Evolutionary conservation across 2,329 filamentous ascomycete species (phyloP), one percentile per base, ranked within the genome.

Genomic region (Nothophoma quercina): DNA sequence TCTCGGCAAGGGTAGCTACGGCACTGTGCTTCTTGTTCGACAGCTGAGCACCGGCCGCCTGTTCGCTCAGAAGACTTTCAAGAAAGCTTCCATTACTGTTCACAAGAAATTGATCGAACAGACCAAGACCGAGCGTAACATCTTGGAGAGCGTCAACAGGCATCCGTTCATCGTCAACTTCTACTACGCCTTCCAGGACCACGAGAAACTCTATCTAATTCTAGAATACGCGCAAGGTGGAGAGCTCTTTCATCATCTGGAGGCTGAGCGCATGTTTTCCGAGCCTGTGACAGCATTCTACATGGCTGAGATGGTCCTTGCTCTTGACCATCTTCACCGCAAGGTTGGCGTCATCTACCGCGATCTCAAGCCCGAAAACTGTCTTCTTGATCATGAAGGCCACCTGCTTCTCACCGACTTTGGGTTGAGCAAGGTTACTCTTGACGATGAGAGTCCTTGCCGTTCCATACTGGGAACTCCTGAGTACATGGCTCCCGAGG

Each of bases 401-500:
- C 95, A 99, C 72, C 84, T 99, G 1, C 85, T 99, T 4, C 83
- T 99, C 22, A 98, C 96, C 1, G 96, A 99, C 75, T 99, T 99
- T 72, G 95, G 95, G 4, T 84, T 99, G 15, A 96, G 91, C 77
- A 99, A 99, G 77, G 95, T 98, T 25, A 88, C 93, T 1, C 83
- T 95, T 13, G 88, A 92, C 51, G 86, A 85, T 47, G 83, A 84
- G 48, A 82, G 82, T 59, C 82, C 81, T 25, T 97, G 93, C 81
- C 91, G 92, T 76, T 96, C 91, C 33, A 89, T 97, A 61, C 85
- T 97, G 8, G 95, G 95, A 42, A 99, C 95, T 0, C 88, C 97
- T 52, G 95, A 98, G 73, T 99, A 99, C 82, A 99, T 99, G 95
- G 96, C 95, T 0, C 95, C 95, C 1, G 95, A 99, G 77, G 90